These are phyloP conservation scores for Scutellaria baicalensis DNA, from an alignment of 257 asterid genomes.

Conservation along the genomic window DNA sequence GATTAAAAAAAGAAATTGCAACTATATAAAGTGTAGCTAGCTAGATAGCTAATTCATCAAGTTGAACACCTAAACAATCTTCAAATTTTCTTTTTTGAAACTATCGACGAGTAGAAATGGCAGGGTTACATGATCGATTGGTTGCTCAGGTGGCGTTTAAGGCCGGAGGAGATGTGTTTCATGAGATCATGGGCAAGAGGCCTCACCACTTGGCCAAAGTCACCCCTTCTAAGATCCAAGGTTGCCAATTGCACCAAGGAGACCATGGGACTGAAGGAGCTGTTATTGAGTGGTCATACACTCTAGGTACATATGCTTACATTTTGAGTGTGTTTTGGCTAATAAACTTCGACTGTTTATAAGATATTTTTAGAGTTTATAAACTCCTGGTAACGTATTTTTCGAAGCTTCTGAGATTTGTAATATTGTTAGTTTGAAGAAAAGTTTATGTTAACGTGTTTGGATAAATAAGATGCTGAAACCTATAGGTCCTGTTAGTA, in stretches of 20 bases:
- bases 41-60: background rate
- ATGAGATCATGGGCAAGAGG: constrained; percentile 7
- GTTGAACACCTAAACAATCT: background rate
- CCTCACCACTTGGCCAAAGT: constrained; percentile 20
- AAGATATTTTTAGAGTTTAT: too few relatives aligned
- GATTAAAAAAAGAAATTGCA: background rate
- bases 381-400: too few relatives aligned
- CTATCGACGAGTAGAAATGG: background rate
- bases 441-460: too few relatives aligned
- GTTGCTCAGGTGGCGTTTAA: constrained; percentile 21
- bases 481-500: too few relatives aligned
- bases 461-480: too few relatives aligned
- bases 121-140: constrained; percentile 2
- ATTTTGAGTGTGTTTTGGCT: too few relatives aligned
- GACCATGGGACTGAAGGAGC: constrained; percentile 15
- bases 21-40: background rate
- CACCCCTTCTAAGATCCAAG: constrained; percentile 16
- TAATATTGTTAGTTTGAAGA: too few relatives aligned
- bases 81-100: background rate
- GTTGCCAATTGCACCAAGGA: constrained; percentile 22
- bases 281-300: constrained; percentile 19
- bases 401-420: too few relatives aligned
- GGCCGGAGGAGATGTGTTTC: constrained; percentile 25
- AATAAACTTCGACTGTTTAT: too few relatives aligned
- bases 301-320: constrained; percentile 9